These are phyloP conservation scores for Brassica incana DNA, from an alignment of 345 rosid genomes.

Conservation along the genomic window DNA sequence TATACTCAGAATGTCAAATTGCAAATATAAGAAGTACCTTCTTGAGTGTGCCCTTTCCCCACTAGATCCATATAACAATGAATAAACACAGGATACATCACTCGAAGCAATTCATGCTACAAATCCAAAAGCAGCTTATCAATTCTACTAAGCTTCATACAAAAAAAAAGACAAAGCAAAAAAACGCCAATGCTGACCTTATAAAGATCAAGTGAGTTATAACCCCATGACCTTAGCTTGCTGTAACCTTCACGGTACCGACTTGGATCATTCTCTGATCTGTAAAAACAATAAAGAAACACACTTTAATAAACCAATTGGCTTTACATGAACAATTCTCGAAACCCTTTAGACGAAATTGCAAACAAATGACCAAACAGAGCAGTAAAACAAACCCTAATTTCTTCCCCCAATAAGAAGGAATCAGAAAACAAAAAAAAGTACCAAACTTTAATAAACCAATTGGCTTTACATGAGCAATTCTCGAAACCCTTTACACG, in stretches of 20 bases:
- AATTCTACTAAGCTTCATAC: not conserved
- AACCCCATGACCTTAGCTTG: slow-evolving; percentile 82
- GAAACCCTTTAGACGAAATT: not conserved
- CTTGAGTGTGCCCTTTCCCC: slow-evolving; percentile 75
- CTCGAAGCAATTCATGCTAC: slow-evolving; percentile 98
- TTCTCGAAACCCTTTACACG: not conserved
- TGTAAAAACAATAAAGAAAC: slow-evolving; percentile 17
- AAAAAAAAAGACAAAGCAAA: not conserved
- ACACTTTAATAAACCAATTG: not conserved
- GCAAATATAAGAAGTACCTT: slow-evolving; percentile 50
- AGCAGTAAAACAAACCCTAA: slow-evolving; percentile 35
- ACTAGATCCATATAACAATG: slow-evolving; percentile 95
- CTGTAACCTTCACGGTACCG: slow-evolving; percentile 71
- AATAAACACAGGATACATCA: slow-evolving; percentile 92
- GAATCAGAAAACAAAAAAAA: not conserved
- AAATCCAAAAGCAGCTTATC: slow-evolving; percentile 26
- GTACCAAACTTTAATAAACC: not conserved
- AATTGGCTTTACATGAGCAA: not conserved
- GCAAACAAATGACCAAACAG: no score
- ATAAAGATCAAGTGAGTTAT: slow-evolving; percentile 58
- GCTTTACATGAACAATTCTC: not conserved
- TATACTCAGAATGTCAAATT: not conserved
- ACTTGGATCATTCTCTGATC: slow-evolving; percentile 68
- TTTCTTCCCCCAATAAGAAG: not conserved
- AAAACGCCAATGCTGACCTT: slow-evolving; percentile 8